Evolutionary conservation across 2,329 filamentous ascomycete genomes (phyloP).

Genomic region (Sphaerulina populicola): DNA sequence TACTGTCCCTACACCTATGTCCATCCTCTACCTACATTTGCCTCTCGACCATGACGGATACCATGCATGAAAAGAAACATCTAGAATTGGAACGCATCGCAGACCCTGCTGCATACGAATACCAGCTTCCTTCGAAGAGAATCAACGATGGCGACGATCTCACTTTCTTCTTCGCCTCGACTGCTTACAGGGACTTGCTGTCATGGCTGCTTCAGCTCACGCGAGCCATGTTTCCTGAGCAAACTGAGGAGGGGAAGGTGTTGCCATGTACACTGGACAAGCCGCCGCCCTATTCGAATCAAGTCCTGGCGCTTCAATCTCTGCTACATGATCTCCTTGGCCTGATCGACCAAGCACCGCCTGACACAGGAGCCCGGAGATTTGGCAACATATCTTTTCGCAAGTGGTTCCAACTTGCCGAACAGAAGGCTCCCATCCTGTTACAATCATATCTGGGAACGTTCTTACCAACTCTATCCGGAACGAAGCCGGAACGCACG

Average conservation of each 20-base stretch:
- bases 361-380: conserved; percentile 73
- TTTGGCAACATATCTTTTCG: conserved; percentile 92
- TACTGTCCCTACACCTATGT: too few relatives aligned
- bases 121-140: conserved; percentile 62
- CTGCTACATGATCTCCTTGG: conserved; percentile 57
- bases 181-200: conserved; percentile 80
- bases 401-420: conserved; percentile 67
- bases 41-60: background rate
- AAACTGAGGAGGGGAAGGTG: conserved; percentile 33
- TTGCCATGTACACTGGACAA: conserved; percentile 35
- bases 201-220: conserved; percentile 86
- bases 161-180: conserved; percentile 65
- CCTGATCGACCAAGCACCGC: conserved; percentile 70
- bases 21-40: too few relatives aligned
- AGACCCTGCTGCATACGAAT: conserved; percentile 36
- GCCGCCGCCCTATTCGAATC: conserved; percentile 42
- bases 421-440: conserved; percentile 50
- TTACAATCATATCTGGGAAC: conserved; percentile 17
- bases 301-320: conserved; percentile 55
- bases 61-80: background rate
- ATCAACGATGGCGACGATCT: conserved; percentile 85
- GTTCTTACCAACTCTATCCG: conserved; percentile 3
- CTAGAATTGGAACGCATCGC: conserved; percentile 5
- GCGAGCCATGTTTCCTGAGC: conserved; percentile 69
- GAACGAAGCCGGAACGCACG: conserved; percentile 37